Conservation (phyloP, 192 early-diverging fungal species). For the Coemansia sp. region DNA sequence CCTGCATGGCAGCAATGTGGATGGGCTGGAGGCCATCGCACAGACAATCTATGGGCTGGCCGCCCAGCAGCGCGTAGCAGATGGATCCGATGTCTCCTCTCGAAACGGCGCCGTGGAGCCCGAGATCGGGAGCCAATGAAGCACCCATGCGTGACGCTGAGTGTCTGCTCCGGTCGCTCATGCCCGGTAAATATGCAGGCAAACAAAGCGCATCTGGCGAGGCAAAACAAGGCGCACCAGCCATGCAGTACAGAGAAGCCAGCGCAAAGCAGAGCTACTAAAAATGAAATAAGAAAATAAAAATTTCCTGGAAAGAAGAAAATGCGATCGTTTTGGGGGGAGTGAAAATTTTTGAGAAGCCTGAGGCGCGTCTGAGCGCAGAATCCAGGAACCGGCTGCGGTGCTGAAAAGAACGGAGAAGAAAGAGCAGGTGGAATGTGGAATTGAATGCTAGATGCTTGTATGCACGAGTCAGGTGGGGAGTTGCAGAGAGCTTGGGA, state of each 20-base stretch:
- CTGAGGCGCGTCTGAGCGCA: not conserved
- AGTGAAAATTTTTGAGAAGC: not conserved
- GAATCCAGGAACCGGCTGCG: not conserved
- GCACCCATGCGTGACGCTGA: not conserved
- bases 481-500: too few species aligned
- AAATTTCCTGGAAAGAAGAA: not conserved
- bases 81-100: constrained; percentile 47
- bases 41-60: constrained; percentile 66
- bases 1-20: constrained; percentile 67
- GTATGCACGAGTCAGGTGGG: too few species aligned
- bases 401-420: too few species aligned
- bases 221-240: constrained; percentile 9
- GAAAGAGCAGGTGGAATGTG: too few species aligned
- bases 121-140: constrained; percentile 24
- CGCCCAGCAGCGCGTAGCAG: constrained; percentile 53
- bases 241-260: constrained; percentile 7
- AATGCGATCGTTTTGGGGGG: not conserved
- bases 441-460: too few species aligned
- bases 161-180: constrained; percentile 24
- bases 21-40: constrained; percentile 68
- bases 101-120: constrained; percentile 40
- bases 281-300: constrained; percentile 4
- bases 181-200: constrained; percentile 5
- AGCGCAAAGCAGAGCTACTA: not conserved
- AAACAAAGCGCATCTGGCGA: constrained; percentile 19